phyloP scores from a whole-genome alignment of 2,329 filamentous ascomycete species.

The Aspergillus alliaceus region DNA sequence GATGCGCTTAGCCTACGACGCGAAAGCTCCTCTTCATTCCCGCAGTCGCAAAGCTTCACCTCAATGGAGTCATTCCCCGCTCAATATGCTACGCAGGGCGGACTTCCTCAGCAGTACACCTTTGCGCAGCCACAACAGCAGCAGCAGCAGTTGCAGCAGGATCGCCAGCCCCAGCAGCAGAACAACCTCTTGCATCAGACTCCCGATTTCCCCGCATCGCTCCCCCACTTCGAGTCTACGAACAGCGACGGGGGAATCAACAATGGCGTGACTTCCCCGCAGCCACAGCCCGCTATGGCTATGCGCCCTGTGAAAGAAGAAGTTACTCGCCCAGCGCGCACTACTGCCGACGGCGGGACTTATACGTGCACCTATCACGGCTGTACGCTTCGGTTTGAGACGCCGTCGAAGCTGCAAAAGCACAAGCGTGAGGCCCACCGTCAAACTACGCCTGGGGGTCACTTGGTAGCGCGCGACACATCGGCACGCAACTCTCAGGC shows the following conservation, averaged over 20 bases:
- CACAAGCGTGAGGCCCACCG: conserved; percentile 94
- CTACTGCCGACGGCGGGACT: conserved; percentile 76
- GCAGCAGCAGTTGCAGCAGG: conserved; percentile 26
- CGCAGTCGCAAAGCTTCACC: conserved; percentile 34
- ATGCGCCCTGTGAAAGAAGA: conserved; percentile 35
- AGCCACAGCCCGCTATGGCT: conserved; percentile 29
- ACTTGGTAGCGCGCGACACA: conserved; percentile 39
- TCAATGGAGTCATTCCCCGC: conserved; percentile 44
- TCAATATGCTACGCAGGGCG: conserved; percentile 42
- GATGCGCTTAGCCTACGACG: conserved; percentile 39
- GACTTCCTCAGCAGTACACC: conserved; percentile 54
- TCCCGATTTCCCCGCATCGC: conserved; percentile 59
- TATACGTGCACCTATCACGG: conserved; percentile 97
- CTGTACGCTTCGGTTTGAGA: conserved; percentile 84
- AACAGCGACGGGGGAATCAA: conserved; percentile 49
- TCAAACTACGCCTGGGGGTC: conserved; percentile 60
- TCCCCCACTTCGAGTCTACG: conserved; percentile 63
- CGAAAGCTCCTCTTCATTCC: conserved; percentile 36
- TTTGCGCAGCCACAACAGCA: conserved; percentile 32
- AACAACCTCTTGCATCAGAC: conserved; percentile 43
- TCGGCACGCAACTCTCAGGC: conserved; percentile 78
- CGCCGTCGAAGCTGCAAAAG: conserved; percentile 81
- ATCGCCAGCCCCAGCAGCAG: conserved; percentile 25
- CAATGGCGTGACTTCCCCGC: conserved; percentile 37
- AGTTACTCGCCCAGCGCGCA: conserved; percentile 59